Conservation (phyloP, 306 rosid genomes). For the Medicago lupulina region DNA sequence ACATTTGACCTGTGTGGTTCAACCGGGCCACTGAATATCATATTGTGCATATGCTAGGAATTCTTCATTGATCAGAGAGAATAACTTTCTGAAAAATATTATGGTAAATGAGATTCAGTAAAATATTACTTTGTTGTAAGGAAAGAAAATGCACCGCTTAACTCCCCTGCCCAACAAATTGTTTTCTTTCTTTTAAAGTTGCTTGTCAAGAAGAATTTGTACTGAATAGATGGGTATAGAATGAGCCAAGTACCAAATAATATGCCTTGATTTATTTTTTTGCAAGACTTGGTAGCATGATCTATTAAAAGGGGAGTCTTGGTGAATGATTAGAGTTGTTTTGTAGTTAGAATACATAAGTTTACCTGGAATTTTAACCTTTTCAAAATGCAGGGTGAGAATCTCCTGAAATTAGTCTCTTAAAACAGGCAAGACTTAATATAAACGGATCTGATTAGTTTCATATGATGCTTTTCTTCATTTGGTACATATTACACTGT, state of each 20-base stretch:
- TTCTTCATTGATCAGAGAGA: constrained; percentile 43
- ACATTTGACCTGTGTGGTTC: constrained; percentile 43
- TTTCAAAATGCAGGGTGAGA: neutral
- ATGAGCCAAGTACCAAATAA: constrained; percentile 7
- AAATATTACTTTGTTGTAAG: neutral
- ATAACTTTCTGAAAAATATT: neutral
- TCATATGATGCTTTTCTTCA: neutral
- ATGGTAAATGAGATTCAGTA: constrained; percentile 37
- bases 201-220: constrained; percentile 9
- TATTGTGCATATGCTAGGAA: constrained; percentile 52
- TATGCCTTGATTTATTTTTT: constrained; percentile 10
- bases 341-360: neutral
- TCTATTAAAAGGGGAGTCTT: neutral
- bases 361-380: neutral
- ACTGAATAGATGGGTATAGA: neutral
- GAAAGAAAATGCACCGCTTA: neutral
- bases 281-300: neutral
- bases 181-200: neutral
- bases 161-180: neutral
- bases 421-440: neutral
- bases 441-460: neutral
- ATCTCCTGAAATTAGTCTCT: neutral
- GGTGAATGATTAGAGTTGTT: neutral
- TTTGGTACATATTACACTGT: neutral
- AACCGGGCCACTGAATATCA: constrained; percentile 41